These are phyloP conservation scores for Iris pallida DNA, from an alignment of 116 monocot genomes.

Conservation along the genomic window DNA sequence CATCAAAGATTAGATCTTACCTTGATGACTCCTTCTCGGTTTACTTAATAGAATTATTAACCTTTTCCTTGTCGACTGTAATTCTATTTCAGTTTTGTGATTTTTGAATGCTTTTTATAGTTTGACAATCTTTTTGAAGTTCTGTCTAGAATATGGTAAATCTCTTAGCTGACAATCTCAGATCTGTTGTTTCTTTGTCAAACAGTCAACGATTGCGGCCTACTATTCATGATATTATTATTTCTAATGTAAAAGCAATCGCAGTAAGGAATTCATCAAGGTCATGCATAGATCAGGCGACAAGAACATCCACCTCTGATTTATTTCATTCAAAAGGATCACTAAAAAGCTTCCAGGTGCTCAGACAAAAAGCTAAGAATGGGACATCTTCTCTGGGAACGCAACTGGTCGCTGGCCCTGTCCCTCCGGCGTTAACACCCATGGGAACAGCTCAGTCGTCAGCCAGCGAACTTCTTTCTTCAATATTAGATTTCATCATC, in stretches of 20 bases:
- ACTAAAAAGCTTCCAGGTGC: constrained; percentile 31
- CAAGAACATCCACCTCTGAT: constrained; percentile 28
- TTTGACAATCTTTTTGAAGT: no score
- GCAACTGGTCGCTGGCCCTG: constrained; percentile 70
- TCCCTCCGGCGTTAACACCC: constrained; percentile 80
- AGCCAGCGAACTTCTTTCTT: constrained; percentile 69
- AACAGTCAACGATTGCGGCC: constrained; percentile 87
- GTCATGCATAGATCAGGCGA: constrained; percentile 26
- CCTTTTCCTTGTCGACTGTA: no score
- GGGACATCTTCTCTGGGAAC: constrained; percentile 37
- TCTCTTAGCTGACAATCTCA: constrained; percentile 2
- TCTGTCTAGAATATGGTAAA: background rate
- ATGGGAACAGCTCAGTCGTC: constrained; percentile 68
- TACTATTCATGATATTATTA: constrained; percentile 88
- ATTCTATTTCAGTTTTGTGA: no score
- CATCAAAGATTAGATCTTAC: no score
- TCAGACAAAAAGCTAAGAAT: constrained; percentile 60
- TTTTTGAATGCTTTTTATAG: no score
- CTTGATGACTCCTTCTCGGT: no score
- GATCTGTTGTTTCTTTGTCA: background rate
- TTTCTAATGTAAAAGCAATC: constrained; percentile 70
- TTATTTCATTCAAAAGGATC: constrained; percentile 44
- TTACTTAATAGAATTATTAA: no score
- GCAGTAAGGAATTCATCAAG: constrained; percentile 38
- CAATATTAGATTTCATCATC: constrained; percentile 55